Base-by-base conservation (phyloP, 1,284 basidiomycete species). In the Naganishia cerealis region DNA sequence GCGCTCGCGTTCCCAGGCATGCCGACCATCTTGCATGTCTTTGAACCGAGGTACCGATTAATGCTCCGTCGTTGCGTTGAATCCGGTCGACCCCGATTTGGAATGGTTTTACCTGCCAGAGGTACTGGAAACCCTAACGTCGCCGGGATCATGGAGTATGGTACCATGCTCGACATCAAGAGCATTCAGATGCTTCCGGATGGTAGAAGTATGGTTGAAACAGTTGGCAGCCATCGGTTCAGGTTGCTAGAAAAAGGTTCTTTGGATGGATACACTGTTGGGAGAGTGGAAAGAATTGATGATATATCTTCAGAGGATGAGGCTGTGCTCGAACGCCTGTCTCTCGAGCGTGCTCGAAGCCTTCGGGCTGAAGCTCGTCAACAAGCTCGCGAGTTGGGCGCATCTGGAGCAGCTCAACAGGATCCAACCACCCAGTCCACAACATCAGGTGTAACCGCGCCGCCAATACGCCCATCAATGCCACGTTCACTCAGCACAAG, bases 61-160 rank as follows among this genome's bases (percentile, higher is more conserved):
- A 95, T 97, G 94, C 88, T 97, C 66, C 88, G 94, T 26, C 87
- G 94, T 4, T 93, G 90, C 77, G 87, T 97, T 63, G 88, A 91
- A 73, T 87, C 85, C 15, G 83, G 86, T 5, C 83, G 82, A 33
- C 91, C 90, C 15, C 82, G 84, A 26, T 96, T 98, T 78, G 94
- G 94, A 24, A 96, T 97, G 91, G 86, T 96, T 74, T 86, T 95
- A 81, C 87, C 87, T 0, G 82, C 83, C 2, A 81, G 84, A 50
- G 74, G 75, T 16, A 73, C 71, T 24, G 81, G 77, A 29, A 68
- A 70, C 21, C 70, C 74, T 0, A 71, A 72, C 36, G 33, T 75
- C 9, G 76, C 82, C n/a, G 86, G 86, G 42, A 83, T 85, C 59
- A 78, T 81, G 68, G 79, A 82, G 68, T 97, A 90, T 79, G 94